Evolutionary conservation across 345 rosid species (phyloP).

Genomic region (Hypericum androsaemum): DNA sequence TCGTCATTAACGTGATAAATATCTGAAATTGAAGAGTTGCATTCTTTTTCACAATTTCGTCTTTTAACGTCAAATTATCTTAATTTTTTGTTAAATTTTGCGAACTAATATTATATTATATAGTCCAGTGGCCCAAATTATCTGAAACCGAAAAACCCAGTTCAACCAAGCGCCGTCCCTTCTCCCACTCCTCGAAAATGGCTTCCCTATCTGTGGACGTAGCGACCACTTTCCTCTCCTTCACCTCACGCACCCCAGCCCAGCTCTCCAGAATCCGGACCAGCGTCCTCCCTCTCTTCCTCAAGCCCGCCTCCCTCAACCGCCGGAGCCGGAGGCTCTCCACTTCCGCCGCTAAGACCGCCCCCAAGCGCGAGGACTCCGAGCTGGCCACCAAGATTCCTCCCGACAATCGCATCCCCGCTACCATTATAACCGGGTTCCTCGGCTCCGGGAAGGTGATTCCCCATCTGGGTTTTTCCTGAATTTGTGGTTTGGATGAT

Average conservation of each 20-base stretch:
- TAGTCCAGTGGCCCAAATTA: no score
- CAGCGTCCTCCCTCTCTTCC: conserved; percentile 10
- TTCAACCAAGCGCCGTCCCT: not conserved
- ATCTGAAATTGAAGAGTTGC: no score
- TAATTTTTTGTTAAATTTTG: no score
- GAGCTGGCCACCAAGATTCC: conserved; percentile 63
- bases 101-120: no score
- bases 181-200: conserved; percentile 22
- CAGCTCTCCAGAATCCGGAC: conserved; percentile 27
- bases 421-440: conserved; percentile 90
- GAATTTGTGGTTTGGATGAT: not conserved
- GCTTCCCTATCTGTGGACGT: conserved; percentile 46
- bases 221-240: conserved; percentile 52
- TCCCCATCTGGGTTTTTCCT: not conserved
- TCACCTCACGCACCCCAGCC: conserved; percentile 31
- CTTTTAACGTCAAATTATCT: no score
- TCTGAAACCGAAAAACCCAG: no score
- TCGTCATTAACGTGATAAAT: no score
- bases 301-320: conserved; percentile 3
- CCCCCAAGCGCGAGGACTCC: conserved; percentile 44
- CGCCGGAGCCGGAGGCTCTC: conserved; percentile 32
- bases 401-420: conserved; percentile 77
- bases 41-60: no score
- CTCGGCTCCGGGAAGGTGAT: conserved; percentile 87
- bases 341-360: conserved; percentile 35